A percentile compares a stretch with the other conserved stretches of the same genome.
Conservation (phyloP, 2,329 filamentous ascomycete species). For the Aspergillus vadensis region DNA sequence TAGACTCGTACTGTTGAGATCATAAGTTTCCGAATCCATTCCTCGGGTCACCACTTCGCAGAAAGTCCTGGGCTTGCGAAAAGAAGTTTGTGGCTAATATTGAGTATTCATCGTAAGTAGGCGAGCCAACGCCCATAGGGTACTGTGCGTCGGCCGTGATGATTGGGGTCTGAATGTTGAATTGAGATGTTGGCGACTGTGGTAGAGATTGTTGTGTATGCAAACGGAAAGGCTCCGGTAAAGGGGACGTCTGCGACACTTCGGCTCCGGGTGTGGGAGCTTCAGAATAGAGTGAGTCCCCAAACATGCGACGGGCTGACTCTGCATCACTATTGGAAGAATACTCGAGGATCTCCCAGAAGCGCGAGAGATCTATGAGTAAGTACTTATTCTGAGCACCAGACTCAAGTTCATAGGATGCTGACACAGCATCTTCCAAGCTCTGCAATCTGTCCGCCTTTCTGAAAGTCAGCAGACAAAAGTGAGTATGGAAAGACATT, state of each 20-base stretch:
- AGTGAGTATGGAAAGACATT: background rate
- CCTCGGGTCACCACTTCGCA: conserved; percentile 42
- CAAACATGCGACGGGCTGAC: conserved; percentile 45
- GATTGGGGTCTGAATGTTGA: conserved; percentile 20
- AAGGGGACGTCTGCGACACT: conserved; percentile 46
- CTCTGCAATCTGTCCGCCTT: conserved; percentile 48
- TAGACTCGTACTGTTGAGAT: background rate
- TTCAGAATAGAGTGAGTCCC: conserved; percentile 40
- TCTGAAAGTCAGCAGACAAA: background rate
- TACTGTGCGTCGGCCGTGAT: conserved; percentile 18
- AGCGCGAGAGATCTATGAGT: conserved; percentile 50
- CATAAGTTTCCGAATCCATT: conserved; percentile 38
- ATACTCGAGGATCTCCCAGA: conserved; percentile 54
- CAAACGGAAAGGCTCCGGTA: conserved; percentile 48
- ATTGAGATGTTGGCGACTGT: conserved; percentile 23
- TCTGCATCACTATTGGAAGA: conserved; percentile 45
- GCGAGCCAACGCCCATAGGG: conserved; percentile 23
- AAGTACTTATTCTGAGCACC: conserved; percentile 39
- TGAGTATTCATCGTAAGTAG: conserved; percentile 47
- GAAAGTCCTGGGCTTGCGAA: conserved; percentile 48
- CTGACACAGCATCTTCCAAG: conserved; percentile 49
- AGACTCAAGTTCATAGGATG: conserved; percentile 44
- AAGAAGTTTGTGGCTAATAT: conserved; percentile 54
- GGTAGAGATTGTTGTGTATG: conserved; percentile 22
- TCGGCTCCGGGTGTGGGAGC: conserved; percentile 33